These are phyloP conservation scores for Colletotrichum sp. DNA, from an alignment of 2,329 filamentous ascomycete species.

Conservation along the genomic window DNA sequence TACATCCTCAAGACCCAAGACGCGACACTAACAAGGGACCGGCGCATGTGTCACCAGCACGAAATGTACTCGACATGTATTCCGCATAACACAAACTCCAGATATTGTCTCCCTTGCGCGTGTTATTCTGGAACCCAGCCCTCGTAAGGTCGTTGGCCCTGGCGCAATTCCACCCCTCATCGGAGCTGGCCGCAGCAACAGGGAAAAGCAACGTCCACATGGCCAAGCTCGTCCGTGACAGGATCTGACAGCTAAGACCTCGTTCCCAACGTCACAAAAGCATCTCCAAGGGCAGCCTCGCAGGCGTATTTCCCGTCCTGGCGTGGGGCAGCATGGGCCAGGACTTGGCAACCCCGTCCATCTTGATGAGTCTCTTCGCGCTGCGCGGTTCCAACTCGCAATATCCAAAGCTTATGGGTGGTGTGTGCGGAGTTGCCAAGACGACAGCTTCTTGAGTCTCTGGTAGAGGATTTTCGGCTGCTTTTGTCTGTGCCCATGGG, in stretches of 20 bases:
- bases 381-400: background rate
- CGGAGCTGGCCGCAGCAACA: background rate
- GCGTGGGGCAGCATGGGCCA: slow-evolving; percentile 4
- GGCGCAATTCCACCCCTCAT: background rate
- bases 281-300: background rate
- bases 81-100: background rate
- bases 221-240: background rate
- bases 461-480: background rate
- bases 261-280: background rate
- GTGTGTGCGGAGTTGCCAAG: slow-evolving; percentile 17
- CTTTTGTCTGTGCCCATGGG: background rate
- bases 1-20: slow-evolving; percentile 8
- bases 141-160: background rate
- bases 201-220: background rate
- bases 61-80: background rate
- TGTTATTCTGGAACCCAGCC: background rate
- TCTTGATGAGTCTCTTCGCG: background rate
- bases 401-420: background rate
- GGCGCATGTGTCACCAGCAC: background rate
- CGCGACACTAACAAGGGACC: slow-evolving; percentile 1
- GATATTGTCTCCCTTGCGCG: background rate
- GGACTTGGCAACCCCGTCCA: slow-evolving; percentile 5
- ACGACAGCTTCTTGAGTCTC: background rate
- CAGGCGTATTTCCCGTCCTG: background rate
- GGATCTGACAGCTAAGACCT: background rate